Conservation (phyloP, 2,329 filamentous ascomycete species). For the Decorospora gaudefroyi region DNA sequence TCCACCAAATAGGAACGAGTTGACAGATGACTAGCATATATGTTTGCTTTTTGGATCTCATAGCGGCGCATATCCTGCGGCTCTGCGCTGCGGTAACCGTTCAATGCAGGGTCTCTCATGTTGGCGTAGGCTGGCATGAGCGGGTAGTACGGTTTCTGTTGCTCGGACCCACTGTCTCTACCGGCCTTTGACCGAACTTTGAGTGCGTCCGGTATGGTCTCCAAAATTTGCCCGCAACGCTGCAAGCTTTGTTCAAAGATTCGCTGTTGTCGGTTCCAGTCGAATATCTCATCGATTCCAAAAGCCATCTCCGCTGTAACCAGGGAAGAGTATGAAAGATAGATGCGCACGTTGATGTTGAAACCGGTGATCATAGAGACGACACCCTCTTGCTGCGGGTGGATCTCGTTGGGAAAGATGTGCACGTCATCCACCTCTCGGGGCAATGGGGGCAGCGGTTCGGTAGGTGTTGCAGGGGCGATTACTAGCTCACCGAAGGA, state of each 20-base stretch:
- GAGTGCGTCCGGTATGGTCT: conserved; percentile 70
- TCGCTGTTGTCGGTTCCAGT: conserved; percentile 76
- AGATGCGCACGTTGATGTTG: conserved; percentile 77
- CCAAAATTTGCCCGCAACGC: conserved; percentile 69
- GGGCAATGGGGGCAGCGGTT: conserved; percentile 78
- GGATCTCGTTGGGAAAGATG: conserved; percentile 71
- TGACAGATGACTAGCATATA: conserved; percentile 78
- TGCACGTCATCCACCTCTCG: conserved; percentile 83
- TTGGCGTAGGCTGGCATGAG: conserved; percentile 44
- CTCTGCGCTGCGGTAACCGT: conserved; percentile 32
- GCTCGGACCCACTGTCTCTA: conserved; percentile 34
- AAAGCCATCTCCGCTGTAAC: conserved; percentile 82
- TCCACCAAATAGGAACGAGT: conserved; percentile 86
- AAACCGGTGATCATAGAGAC: conserved; percentile 78
- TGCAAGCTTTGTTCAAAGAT: conserved; percentile 72
- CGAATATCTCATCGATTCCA: conserved; percentile 74
- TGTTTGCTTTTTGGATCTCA: conserved; percentile 91
- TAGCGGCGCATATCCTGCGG: conserved; percentile 56
- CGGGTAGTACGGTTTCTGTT: conserved; percentile 43
- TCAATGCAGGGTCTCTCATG: conserved; percentile 35
- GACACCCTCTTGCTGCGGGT: conserved; percentile 68
- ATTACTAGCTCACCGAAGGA: conserved; percentile 73
- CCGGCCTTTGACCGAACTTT: conserved; percentile 57
- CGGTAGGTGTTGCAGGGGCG: conserved; percentile 72
- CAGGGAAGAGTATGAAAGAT: conserved; percentile 77